Base-by-base conservation (phyloP, 2,329 filamentous ascomycete genomes). In the Colletotrichum sp. region DNA sequence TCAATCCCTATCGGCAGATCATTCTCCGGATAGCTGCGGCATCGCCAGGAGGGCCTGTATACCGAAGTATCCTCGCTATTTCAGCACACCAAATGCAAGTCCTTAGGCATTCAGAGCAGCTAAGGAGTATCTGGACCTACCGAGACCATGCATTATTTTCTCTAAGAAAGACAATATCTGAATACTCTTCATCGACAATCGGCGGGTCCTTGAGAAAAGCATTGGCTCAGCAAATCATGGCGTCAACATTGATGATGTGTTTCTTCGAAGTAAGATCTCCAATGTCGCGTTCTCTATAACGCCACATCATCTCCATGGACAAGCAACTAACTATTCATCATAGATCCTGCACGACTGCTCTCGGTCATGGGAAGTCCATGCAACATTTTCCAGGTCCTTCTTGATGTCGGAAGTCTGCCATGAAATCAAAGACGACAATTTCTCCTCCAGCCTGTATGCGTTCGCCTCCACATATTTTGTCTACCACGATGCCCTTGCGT, bases 221-320 rank as follows among this genome's bases (percentile, higher is more conserved):
- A 18, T 6, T 60, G 12, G 57, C 57, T 1, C 26, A 30, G 26
- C 57, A 60, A 32, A 60, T 32, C n/a, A 60, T 32, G 26, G 57
- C 57, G 7, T 60, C 57, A 32, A 60, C 57, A 32, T 13, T 60
- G 30, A 60, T 60, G 57, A 60, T 60, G 57, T 60, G 57, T 32
- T 60, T 60, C 57, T 60, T 60, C 26, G 57, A 60, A n/a, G 57
- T 60, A 60, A 0, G 26, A 18, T 10, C 18, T 60, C 9, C 26
- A 13, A 18, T 6, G 3, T n/a, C 4, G 1, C 15, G 7, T 59
- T 59, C 16, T 59, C 26, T 28, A 15, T 15, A 16, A 24, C 24
- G 12, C 0, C 3, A 18, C 21, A 7, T 9, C 4, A 3, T 21
- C 10, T 21, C 16, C 18, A 30, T 60, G 5, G 0, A 60, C 12